These are phyloP conservation scores for Pterocarpus santalinus DNA, from an alignment of 306 rosid genomes.

Conservation along the genomic window DNA sequence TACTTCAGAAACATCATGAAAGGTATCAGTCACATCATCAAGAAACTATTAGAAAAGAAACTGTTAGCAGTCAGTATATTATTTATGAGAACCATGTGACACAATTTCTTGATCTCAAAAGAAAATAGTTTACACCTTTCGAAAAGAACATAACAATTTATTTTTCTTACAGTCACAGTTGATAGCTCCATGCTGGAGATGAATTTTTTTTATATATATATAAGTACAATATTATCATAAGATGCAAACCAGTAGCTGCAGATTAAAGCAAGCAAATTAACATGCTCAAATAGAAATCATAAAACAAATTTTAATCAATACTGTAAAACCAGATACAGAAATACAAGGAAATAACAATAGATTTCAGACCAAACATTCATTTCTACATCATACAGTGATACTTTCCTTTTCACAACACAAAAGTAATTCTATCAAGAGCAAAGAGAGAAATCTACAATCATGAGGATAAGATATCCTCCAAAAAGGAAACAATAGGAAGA, in stretches of 20 bases:
- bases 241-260: conserved; percentile 2
- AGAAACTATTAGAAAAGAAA: conserved; percentile 34
- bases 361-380: conserved; percentile 7
- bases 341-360: background rate
- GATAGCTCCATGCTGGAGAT: background rate
- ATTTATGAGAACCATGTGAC: conserved; percentile 21
- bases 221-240: background rate
- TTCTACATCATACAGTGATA: background rate
- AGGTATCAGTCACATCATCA: conserved; percentile 27
- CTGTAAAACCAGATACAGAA: background rate
- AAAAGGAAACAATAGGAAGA: background rate
- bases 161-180: background rate
- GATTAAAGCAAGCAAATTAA: background rate
- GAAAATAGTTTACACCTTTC: background rate
- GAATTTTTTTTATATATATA: background rate
- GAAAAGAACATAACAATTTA: conserved; percentile 9
- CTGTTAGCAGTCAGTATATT: conserved; percentile 12
- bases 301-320: conserved; percentile 5
- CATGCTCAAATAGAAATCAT: conserved; percentile 6
- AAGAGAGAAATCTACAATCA: conserved; percentile 17
- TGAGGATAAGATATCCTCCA: background rate
- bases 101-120: background rate
- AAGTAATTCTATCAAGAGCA: background rate
- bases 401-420: background rate
- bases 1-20: conserved; percentile 11